A percentile compares a stretch with the other conserved stretches of the same genome.
Conservation (phyloP, 2,329 filamentous ascomycete species). For the Exophiala bonariae region DNA sequence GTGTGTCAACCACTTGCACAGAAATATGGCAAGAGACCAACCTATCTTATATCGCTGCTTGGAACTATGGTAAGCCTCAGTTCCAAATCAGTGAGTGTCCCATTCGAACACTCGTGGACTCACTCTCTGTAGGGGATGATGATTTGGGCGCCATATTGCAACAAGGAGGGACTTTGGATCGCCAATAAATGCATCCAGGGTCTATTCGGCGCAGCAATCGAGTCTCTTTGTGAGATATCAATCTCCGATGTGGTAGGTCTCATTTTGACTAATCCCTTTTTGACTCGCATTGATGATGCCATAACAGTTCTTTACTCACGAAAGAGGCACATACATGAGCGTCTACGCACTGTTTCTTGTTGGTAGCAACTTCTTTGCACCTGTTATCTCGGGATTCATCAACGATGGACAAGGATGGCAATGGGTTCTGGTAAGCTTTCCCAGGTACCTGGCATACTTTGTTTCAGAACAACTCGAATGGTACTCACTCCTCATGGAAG, state of each 20-base stretch:
- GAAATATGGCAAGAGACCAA: conserved; percentile 40
- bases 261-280: conserved; percentile 38
- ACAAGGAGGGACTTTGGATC: conserved; percentile 48
- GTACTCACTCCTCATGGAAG: too few relatives aligned
- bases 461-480: too few relatives aligned
- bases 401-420: conserved; percentile 24
- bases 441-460: too few relatives aligned
- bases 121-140: conserved; percentile 35
- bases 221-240: conserved; percentile 50
- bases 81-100: conserved; percentile 42
- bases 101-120: conserved; percentile 37
- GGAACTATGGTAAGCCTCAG: conserved; percentile 30
- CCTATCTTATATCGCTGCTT: conserved; percentile 31
- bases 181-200: conserved; percentile 49
- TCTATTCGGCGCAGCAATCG: conserved; percentile 49
- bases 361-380: conserved; percentile 19
- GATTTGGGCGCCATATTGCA: conserved; percentile 48
- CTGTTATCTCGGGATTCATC: conserved; percentile 24
- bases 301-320: conserved; percentile 40
- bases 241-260: conserved; percentile 43
- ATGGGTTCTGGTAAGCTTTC: conserved; percentile 23
- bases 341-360: conserved; percentile 22
- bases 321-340: conserved; percentile 23
- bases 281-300: conserved; percentile 32
- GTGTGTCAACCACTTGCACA: conserved; percentile 50